Evolutionary conservation across 768 basidiomycete genomes (phyloP), one percentile per base, ranked within the genome.

Genomic region (Clathrus columnatus): DNA sequence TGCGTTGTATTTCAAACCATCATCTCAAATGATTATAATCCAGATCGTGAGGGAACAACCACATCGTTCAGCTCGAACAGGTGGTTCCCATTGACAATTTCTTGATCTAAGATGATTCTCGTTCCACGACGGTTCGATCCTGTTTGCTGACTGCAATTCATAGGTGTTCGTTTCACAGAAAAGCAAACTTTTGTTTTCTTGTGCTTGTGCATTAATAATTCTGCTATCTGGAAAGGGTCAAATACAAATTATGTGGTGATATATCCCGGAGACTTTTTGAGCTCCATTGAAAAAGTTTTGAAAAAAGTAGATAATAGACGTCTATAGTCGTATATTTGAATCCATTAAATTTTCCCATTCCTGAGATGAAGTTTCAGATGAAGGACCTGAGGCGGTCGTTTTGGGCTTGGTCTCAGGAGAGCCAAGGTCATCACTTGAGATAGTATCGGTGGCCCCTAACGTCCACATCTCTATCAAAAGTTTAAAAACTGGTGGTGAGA

Each of bases 71-170:
- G 59, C 30, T 56, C 63, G 63, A 62, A 65, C 61, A 59, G 46
- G 46, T 59, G 84, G 76, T 66, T 69, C 73, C 76, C 82, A 14
- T 41, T 82, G 87, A 81, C 23, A 68, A 59, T 67, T 75, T 76
- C 88, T 91, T 91, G 88, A 91, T 91, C 88, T 91, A 91, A 91
- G 90, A 84, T 90, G 88, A 91, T 78, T 11, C n/a, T n/a, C n/a
- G n/a, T n/a, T n/a, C n/a, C n/a, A n/a, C n/a, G n/a, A n/a, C n/a
- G n/a, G n/a, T n/a, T n/a, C n/a, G n/a, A n/a, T n/a, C n/a, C n/a
- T n/a, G n/a, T n/a, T n/a, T n/a, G n/a, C n/a, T n/a, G n/a, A n/a
- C n/a, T n/a, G n/a, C n/a, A n/a, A n/a, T n/a, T n/a, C n/a, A n/a
- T n/a, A 53, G 29, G n/a, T n/a, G 41, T 50, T 44, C 46, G 49